phyloP scores from a whole-genome alignment of 345 rosid genomes.

The Cochlearia excelsa region DNA sequence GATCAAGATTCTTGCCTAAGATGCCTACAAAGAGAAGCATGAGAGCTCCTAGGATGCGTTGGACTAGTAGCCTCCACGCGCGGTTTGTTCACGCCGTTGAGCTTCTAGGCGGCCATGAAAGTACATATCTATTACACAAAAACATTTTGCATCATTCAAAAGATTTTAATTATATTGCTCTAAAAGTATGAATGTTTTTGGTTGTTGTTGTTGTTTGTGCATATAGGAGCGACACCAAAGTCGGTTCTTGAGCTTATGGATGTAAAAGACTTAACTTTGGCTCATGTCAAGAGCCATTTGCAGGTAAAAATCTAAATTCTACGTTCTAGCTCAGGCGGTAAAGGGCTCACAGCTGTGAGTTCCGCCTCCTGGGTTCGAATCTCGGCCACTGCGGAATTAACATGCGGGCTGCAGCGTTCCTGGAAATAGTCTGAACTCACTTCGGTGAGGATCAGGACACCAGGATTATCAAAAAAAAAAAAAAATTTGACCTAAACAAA shows the following conservation, averaged over 20 bases:
- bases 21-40: slow-evolving; percentile 65
- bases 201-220: slow-evolving; percentile 1
- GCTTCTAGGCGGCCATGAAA: slow-evolving; percentile 94
- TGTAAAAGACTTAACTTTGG: slow-evolving; percentile 85
- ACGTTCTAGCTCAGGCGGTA: no score
- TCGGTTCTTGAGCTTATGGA: slow-evolving; percentile 90
- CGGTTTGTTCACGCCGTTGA: slow-evolving; percentile 87
- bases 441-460: no score
- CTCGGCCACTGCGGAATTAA: no score
- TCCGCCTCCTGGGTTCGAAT: no score
- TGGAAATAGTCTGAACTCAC: no score
- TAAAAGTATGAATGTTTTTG: slow-evolving; percentile 1
- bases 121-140: slow-evolving; percentile 35
- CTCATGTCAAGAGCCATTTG: slow-evolving; percentile 90
- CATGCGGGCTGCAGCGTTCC: no score
- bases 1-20: slow-evolving; percentile 72
- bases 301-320: slow-evolving; percentile 50
- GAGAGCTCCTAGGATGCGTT: slow-evolving; percentile 92
- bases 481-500: no score
- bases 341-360: no score
- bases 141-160: not conserved
- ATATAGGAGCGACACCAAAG: slow-evolving; percentile 87
- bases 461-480: no score
- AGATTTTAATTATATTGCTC: not conserved
- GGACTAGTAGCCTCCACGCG: slow-evolving; percentile 88